phyloP scores from a whole-genome alignment of 495 filamentous ascomycete genomes.

The Tuber melanosporum region DNA sequence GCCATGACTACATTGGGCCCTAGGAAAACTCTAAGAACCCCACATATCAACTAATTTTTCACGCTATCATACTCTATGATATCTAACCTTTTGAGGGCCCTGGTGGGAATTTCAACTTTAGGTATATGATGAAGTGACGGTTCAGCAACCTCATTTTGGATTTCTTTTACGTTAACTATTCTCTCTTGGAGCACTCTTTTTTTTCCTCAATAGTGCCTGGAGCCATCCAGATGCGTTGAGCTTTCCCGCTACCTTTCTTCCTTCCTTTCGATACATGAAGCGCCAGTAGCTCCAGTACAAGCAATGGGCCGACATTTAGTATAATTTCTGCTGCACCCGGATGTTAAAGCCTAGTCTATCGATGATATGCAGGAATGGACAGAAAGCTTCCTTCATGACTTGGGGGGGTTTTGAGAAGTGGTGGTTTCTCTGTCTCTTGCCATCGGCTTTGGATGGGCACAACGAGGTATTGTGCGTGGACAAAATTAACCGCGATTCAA shows the following conservation, averaged over 20 bases:
- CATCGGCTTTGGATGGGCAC: background rate
- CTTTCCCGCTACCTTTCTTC: background rate
- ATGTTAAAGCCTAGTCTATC: background rate
- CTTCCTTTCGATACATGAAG: background rate
- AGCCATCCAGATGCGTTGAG: background rate
- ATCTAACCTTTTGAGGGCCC: background rate
- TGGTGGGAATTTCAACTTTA: background rate
- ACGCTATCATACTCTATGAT: background rate
- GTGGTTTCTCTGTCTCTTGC: background rate
- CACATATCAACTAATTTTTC: background rate
- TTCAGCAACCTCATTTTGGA: background rate
- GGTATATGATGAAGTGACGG: background rate
- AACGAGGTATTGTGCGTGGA: too few relatives aligned
- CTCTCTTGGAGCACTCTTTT: background rate
- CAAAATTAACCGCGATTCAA: too few relatives aligned
- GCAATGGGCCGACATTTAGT: background rate
- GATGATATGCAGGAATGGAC: background rate
- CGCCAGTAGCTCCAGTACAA: background rate
- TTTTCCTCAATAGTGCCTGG: background rate
- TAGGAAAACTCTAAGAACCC: background rate
- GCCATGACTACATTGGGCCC: background rate
- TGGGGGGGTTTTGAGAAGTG: background rate
- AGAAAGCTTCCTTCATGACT: background rate
- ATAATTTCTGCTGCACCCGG: background rate
- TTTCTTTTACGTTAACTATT: background rate